These are phyloP conservation scores for Lodderomyces parapsilosis DNA, from an alignment of 1,139 yeast genomes.

Conservation along the genomic window DNA sequence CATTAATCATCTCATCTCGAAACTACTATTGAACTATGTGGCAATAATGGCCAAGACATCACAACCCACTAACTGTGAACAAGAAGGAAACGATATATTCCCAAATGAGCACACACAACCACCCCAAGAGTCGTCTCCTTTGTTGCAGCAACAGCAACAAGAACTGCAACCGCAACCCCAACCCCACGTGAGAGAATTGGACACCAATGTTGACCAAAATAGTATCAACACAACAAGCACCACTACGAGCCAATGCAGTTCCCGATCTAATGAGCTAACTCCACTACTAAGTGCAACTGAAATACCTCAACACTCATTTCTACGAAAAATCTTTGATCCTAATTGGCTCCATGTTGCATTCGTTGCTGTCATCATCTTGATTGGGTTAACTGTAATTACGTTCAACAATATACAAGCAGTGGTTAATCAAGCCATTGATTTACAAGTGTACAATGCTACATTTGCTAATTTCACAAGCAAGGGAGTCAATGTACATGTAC, in stretches of 20 bases:
- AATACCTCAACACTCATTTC: slow-evolving; percentile 6
- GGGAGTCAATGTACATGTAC: slow-evolving; percentile 25
- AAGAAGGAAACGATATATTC: background rate
- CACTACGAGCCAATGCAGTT: background rate
- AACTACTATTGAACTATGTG: background rate
- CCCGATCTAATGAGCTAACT: background rate
- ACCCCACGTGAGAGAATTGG: slow-evolving; percentile 1
- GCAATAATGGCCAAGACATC: background rate
- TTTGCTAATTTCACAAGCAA: slow-evolving; percentile 21
- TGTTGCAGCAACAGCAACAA: too few relatives aligned
- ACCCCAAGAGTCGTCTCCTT: slow-evolving; percentile 4
- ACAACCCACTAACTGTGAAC: background rate
- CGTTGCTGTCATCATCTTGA: slow-evolving; percentile 10
- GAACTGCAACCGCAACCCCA: too few relatives aligned
- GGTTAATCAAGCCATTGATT: slow-evolving; percentile 19
- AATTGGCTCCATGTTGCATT: slow-evolving; percentile 6
- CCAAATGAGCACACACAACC: background rate
- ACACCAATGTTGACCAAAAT: background rate
- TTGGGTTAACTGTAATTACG: slow-evolving; percentile 13
- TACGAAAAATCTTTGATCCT: slow-evolving; percentile 1
- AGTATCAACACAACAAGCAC: background rate
- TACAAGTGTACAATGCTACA: slow-evolving; percentile 20
- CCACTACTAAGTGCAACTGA: slow-evolving; percentile 1
- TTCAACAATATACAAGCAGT: slow-evolving; percentile 14
- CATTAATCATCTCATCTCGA: background rate